A percentile compares a stretch with the other conserved stretches of the same genome.
Evolutionary conservation across 2,329 filamentous ascomycete species (phyloP).

Genomic region (Aspergillus candidus): DNA sequence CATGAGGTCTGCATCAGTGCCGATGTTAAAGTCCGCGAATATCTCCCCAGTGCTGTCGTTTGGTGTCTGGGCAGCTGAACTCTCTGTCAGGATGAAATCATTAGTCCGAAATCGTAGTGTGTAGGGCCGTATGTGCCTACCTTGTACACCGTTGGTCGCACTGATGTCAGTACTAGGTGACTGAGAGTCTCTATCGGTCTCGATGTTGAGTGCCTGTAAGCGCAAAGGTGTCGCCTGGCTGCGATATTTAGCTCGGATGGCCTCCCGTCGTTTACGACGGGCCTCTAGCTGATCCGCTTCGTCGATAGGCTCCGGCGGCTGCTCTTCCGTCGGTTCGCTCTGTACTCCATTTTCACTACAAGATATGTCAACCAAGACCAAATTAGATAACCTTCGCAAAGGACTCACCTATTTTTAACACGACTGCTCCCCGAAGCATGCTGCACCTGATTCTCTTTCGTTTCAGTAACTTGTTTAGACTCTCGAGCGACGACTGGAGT

Average conservation of each 20-base stretch:
- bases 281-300: constrained; percentile 80
- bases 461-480: constrained; percentile 63
- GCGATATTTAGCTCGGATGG: constrained; percentile 76
- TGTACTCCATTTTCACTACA: constrained; percentile 14
- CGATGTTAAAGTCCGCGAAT: constrained; percentile 56
- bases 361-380: neutral
- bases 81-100: constrained; percentile 14
- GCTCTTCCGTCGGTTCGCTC: constrained; percentile 20
- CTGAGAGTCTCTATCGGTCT: constrained; percentile 52
- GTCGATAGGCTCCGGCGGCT: constrained; percentile 56
- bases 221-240: constrained; percentile 64
- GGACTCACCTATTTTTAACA: constrained; percentile 40
- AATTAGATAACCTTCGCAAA: neutral
- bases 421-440: constrained; percentile 36
- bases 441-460: constrained; percentile 54
- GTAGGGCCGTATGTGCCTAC: constrained; percentile 24
- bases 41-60: constrained; percentile 48
- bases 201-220: constrained; percentile 65
- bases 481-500: constrained; percentile 54
- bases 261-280: constrained; percentile 75
- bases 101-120: constrained; percentile 4
- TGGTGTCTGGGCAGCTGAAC: constrained; percentile 44
- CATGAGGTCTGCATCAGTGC: constrained; percentile 62
- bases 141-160: constrained; percentile 30
- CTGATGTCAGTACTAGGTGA: constrained; percentile 46